These are phyloP conservation scores for Dryas octopetala DNA, from an alignment of 306 rosid genomes.

Conservation along the genomic window DNA sequence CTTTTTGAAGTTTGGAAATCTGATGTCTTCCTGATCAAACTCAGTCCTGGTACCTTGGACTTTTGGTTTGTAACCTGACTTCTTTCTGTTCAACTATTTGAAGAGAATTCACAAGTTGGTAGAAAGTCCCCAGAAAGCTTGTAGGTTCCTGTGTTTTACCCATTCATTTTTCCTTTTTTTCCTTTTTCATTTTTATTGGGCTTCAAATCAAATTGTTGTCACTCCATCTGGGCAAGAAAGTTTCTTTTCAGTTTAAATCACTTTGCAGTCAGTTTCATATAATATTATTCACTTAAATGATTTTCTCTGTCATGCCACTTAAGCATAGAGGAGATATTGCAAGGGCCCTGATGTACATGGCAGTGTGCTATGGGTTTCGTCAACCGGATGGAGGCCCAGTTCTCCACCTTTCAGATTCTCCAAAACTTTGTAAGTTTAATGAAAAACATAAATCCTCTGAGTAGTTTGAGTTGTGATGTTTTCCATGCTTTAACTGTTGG, in stretches of 20 bases:
- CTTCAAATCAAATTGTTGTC: not conserved
- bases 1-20: not conserved
- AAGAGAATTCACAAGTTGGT: no score
- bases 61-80: not conserved
- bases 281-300: not conserved
- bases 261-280: not conserved
- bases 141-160: no score
- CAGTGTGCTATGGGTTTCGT: slow-evolving; percentile 58
- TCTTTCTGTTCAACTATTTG: no score
- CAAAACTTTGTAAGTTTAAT: slow-evolving; percentile 43
- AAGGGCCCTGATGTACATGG: slow-evolving; percentile 78
- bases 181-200: not conserved
- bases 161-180: no score
- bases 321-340: slow-evolving; percentile 85
- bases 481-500: not conserved
- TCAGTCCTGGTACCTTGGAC: not conserved
- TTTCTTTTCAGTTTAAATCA: not conserved
- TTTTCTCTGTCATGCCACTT: slow-evolving; percentile 4
- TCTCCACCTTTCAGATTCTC: slow-evolving; percentile 67
- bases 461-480: not conserved
- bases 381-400: slow-evolving; percentile 46
- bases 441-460: not conserved
- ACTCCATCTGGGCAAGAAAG: not conserved
- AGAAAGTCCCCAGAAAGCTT: no score
- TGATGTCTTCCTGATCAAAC: not conserved